Percentiles rank a stretch among this genome's conserved stretches.
These are phyloP conservation scores for Vinca minor DNA, from an alignment of 257 asterid species.

Conservation along the genomic window DNA sequence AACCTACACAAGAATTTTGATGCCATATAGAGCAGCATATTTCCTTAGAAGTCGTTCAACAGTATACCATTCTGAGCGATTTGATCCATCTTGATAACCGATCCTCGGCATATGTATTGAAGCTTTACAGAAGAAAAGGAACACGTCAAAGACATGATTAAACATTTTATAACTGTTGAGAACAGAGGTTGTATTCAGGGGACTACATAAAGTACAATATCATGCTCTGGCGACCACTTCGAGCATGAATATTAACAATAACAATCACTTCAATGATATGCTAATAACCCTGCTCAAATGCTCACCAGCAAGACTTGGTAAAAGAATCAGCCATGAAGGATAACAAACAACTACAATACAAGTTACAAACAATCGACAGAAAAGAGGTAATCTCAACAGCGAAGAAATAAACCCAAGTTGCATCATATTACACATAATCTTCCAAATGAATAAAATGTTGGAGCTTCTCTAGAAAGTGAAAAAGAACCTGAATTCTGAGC, in stretches of 20 bases:
- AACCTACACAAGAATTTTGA: slow-evolving; percentile 65
- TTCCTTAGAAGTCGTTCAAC: slow-evolving; percentile 83
- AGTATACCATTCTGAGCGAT: slow-evolving; percentile 88
- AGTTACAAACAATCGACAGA: neutral
- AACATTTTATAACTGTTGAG: neutral
- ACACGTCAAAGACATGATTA: neutral
- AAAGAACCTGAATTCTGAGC: slow-evolving; percentile 66
- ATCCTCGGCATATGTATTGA: slow-evolving; percentile 93
- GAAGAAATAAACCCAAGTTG: neutral
- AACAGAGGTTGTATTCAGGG: neutral
- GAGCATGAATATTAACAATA: neutral
- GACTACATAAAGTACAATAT: neutral
- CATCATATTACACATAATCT: neutral
- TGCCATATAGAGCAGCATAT: slow-evolving; percentile 60
- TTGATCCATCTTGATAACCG: slow-evolving; percentile 62
- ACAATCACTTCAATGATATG: neutral
- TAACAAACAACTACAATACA: neutral
- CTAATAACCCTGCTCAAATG: neutral
- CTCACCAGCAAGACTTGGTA: neutral
- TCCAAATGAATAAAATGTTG: neutral
- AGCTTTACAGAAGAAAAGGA: slow-evolving; percentile 33
- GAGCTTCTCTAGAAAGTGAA: neutral
- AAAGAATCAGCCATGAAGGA: neutral
- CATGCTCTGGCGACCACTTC: neutral
- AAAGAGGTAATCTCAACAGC: neutral